Conservation (phyloP, 306 rosid species). For the Sphenostylis stenocarpa region DNA sequence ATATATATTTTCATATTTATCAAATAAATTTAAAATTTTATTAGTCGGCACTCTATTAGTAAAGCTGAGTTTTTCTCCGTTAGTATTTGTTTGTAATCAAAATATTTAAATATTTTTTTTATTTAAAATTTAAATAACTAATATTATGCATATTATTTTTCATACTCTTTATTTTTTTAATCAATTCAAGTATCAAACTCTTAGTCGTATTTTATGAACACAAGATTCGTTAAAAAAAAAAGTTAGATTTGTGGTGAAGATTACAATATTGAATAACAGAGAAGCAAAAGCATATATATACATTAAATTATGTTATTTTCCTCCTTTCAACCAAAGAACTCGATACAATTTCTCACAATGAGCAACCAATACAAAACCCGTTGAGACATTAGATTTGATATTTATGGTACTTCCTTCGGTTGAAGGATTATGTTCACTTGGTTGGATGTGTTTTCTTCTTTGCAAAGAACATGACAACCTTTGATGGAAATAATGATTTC, state of each 20-base stretch:
- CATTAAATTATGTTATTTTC: constrained; percentile 11
- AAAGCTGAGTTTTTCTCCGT: too few relatives aligned
- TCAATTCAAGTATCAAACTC: too few relatives aligned
- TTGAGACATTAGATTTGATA: background rate
- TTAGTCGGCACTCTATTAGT: too few relatives aligned
- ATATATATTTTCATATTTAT: too few relatives aligned
- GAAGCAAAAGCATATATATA: constrained; percentile 18
- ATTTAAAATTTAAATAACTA: too few relatives aligned
- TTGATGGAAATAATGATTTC: constrained; percentile 57
- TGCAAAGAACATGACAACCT: constrained; percentile 79
- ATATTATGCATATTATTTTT: too few relatives aligned
- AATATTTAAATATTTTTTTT: too few relatives aligned
- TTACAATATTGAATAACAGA: constrained; percentile 11
- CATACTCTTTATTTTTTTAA: too few relatives aligned
- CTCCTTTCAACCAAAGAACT: constrained; percentile 19
- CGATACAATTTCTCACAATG: constrained; percentile 22
- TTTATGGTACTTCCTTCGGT: background rate
- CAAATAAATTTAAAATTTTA: too few relatives aligned
- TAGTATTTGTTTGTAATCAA: too few relatives aligned
- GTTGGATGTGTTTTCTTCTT: constrained; percentile 58
- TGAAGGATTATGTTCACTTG: constrained; percentile 44
- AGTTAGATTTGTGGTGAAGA: background rate
- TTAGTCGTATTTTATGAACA: too few relatives aligned
- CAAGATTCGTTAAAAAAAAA: background rate
- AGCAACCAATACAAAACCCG: background rate